A percentile compares a stretch with the other conserved stretches of the same genome.
Conservation (phyloP, 2,329 filamentous ascomycete species). For the Epichloe amarillans region DNA sequence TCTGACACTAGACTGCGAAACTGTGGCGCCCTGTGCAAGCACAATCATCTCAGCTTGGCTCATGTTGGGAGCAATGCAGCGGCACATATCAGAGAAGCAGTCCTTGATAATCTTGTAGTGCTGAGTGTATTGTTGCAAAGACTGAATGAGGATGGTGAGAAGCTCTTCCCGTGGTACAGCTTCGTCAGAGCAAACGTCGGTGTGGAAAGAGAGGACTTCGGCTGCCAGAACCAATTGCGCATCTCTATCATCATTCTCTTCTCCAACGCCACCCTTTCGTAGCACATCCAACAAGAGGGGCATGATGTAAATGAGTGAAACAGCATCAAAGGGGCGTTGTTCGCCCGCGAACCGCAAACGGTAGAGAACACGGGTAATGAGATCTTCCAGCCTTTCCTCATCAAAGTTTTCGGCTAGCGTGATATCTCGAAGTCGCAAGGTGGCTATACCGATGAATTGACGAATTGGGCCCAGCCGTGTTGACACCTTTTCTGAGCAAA, state of each 20-base stretch:
- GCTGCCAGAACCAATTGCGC: slow-evolving; percentile 80
- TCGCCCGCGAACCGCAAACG: slow-evolving; percentile 81
- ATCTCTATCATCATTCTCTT: slow-evolving; percentile 64
- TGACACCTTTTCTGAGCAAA: slow-evolving; percentile 64
- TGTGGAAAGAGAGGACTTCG: slow-evolving; percentile 83
- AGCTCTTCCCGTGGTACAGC: slow-evolving; percentile 66
- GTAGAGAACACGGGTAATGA: slow-evolving; percentile 82
- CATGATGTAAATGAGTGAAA: slow-evolving; percentile 77
- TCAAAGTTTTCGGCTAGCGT: slow-evolving; percentile 59
- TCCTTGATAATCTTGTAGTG: slow-evolving; percentile 95
- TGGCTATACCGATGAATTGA: slow-evolving; percentile 77
- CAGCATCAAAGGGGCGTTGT: slow-evolving; percentile 82
- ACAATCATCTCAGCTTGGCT: slow-evolving; percentile 56
- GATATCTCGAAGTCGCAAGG: slow-evolving; percentile 64
- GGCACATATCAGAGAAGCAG: slow-evolving; percentile 73
- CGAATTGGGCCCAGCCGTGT: slow-evolving; percentile 62
- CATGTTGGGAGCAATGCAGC: slow-evolving; percentile 75
- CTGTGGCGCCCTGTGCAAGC: slow-evolving; percentile 66
- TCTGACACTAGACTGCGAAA: slow-evolving; percentile 66
- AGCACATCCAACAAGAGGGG: slow-evolving; percentile 72
- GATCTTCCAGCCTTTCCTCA: slow-evolving; percentile 67
- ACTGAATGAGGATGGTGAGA: slow-evolving; percentile 55
- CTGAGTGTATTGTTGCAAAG: slow-evolving; percentile 81
- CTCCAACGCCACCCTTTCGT: slow-evolving; percentile 63
- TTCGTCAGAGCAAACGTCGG: slow-evolving; percentile 60